Percentiles rank a stretch among this genome's conserved stretches.
These are phyloP conservation scores for Orbilia oligospora DNA, from an alignment of 2,329 filamentous ascomycete species.

Conservation along the genomic window DNA sequence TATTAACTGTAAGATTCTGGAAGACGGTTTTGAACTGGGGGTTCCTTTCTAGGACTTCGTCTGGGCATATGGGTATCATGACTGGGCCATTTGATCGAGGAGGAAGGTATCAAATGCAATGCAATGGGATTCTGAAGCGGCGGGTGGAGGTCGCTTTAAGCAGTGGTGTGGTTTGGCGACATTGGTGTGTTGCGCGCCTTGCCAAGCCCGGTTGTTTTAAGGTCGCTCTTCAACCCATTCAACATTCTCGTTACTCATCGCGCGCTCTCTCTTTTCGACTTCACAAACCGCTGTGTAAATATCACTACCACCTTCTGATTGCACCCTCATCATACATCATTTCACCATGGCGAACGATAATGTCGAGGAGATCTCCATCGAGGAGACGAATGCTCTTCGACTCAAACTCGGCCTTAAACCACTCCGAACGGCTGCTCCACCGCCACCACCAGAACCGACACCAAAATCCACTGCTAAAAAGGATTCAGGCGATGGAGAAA, in stretches of 20 bases:
- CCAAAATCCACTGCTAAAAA: conserved; percentile 65
- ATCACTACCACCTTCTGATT: not conserved
- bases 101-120: conserved; percentile 9
- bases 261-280: not conserved
- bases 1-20: conserved; percentile 62
- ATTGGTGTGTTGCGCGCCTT: conserved; percentile 37
- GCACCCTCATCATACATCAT: not conserved
- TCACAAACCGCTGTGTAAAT: not conserved
- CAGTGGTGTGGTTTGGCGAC: not conserved
- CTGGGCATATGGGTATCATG: conserved; percentile 63
- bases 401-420: conserved; percentile 90
- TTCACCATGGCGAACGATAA: conserved; percentile 47
- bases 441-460: conserved; percentile 68
- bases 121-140: not conserved
- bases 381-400: conserved; percentile 94
- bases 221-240: conserved; percentile 1
- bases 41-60: conserved; percentile 62
- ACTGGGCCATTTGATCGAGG: not conserved
- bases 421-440: conserved; percentile 76
- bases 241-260: conserved; percentile 44
- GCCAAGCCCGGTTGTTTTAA: conserved; percentile 32
- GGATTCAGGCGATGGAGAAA: conserved; percentile 69
- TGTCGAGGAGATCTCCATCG: conserved; percentile 75
- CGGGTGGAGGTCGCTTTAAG: not conserved
- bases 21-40: conserved; percentile 63